A percentile compares a stretch with the other conserved stretches of the same genome.
Evolutionary conservation across 176 grass and related monocot species (phyloP).

Genomic region (Tillandsia leiboldiana): DNA sequence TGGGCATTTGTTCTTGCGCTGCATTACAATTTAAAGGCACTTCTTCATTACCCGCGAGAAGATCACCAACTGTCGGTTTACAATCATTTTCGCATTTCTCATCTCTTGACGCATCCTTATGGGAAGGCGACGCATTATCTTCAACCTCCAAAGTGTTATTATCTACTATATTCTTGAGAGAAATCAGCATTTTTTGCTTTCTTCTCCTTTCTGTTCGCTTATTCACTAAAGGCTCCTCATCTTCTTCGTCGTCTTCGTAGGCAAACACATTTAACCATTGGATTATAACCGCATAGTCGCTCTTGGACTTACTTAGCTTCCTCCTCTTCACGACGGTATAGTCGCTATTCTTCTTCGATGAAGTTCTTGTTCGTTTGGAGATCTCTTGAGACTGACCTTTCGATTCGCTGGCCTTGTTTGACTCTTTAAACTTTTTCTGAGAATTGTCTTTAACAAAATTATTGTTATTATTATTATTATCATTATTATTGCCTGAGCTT

Average conservation of each 20-base stretch:
- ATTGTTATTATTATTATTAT: too few species aligned
- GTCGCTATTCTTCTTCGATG: conserved; percentile 23
- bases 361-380: conserved; percentile 31
- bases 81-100: background rate
- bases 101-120: background rate
- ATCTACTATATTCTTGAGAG: conserved; percentile 13
- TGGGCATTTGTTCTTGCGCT: background rate
- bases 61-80: background rate
- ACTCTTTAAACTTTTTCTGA: conserved; percentile 35
- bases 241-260: conserved; percentile 33
- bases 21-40: background rate
- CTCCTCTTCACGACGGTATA: conserved; percentile 31
- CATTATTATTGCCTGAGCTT: conserved; percentile 16
- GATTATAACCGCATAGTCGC: conserved; percentile 27
- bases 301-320: conserved; percentile 23
- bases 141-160: background rate
- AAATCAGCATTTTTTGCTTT: conserved; percentile 24
- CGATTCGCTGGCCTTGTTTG: background rate
- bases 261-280: conserved; percentile 35
- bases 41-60: background rate
- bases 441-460: conserved; percentile 17
- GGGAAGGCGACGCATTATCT: conserved; percentile 10
- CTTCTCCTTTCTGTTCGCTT: conserved; percentile 51
- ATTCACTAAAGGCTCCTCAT: conserved; percentile 48
- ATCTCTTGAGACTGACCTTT: conserved; percentile 10